Conservation (phyloP, 495 filamentous ascomycete species). For the Stereocaulon alpinum region DNA sequence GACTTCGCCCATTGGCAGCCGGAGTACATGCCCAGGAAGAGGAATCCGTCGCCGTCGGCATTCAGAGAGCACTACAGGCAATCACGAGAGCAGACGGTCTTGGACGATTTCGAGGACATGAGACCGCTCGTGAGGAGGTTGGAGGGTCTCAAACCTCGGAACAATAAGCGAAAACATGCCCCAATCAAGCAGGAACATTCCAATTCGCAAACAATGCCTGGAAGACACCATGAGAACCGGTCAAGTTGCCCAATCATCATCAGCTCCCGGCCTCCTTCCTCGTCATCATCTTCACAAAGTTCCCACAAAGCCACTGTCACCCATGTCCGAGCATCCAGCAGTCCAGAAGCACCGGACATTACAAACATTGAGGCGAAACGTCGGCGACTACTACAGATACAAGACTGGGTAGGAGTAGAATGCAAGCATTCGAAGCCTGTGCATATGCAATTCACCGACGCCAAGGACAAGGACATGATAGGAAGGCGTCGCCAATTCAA, state of each 20-base stretch:
- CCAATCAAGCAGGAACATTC: background rate
- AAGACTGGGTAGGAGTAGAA: constrained; percentile 20
- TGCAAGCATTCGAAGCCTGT: constrained; percentile 12
- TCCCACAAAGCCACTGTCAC: background rate
- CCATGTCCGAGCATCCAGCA: background rate
- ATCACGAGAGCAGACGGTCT: constrained; percentile 7
- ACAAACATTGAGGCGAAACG: constrained; percentile 16
- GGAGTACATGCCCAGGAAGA: background rate
- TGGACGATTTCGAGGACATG: constrained; percentile 14
- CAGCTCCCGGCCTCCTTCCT: constrained; percentile 1
- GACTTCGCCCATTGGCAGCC: constrained; percentile 11
- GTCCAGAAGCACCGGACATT: too few species aligned
- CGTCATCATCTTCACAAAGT: background rate
- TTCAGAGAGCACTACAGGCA: background rate
- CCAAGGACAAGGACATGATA: constrained; percentile 19
- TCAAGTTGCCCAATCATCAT: constrained; percentile 11
- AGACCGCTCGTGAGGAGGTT: constrained; percentile 15
- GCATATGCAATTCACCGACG: constrained; percentile 18
- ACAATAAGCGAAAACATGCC: background rate
- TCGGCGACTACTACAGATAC: constrained; percentile 13
- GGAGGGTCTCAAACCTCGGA: constrained; percentile 8
- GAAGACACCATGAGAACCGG: too few species aligned
- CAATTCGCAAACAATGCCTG: background rate
- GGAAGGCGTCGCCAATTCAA: constrained; percentile 20
- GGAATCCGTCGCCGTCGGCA: background rate